These are phyloP conservation scores for Pseudonitzschia delicatissima DNA, from an alignment of 108 stramenopile genomes.

Conservation along the genomic window DNA sequence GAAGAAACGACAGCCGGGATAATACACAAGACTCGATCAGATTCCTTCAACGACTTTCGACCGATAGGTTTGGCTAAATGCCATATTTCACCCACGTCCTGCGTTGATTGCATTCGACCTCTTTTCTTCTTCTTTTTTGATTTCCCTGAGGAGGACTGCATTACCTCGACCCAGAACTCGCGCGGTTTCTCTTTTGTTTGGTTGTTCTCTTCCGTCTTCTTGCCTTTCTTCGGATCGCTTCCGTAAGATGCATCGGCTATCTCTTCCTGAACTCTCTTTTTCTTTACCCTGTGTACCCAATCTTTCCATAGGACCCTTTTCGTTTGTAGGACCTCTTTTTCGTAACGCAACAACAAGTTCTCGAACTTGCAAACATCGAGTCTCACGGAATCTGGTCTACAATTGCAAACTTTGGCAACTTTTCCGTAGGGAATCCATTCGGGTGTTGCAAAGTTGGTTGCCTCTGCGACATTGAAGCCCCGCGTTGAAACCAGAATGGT, in stretches of 20 bases:
- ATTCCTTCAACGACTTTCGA: conserved; percentile 24
- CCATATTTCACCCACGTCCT: conserved; percentile 30
- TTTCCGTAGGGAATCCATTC: conserved; percentile 90
- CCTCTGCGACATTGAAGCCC: conserved; percentile 97
- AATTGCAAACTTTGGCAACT: conserved; percentile 83
- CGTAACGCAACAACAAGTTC: conserved; percentile 60
- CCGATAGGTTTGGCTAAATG: conserved; percentile 40
- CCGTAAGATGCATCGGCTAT: conserved; percentile 8
- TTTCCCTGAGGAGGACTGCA: conserved; percentile 17
- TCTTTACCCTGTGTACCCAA: conserved; percentile 28
- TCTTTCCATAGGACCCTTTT: conserved; percentile 32
- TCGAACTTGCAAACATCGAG: conserved; percentile 88
- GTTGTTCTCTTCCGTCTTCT: conserved; percentile 34
- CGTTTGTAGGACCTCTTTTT: conserved; percentile 49
- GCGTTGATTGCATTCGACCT: conserved; percentile 9
- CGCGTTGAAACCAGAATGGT: conserved; percentile 97
- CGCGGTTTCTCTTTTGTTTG: conserved; percentile 9
- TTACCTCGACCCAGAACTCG: conserved; percentile 49
- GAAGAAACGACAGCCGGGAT: conserved; percentile 24
- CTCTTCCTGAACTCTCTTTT: conserved; percentile 14
- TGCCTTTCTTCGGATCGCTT: conserved; percentile 22
- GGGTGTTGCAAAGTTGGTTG: conserved; percentile 90
- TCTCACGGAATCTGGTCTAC: conserved; percentile 88
- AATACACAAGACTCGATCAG: conserved; percentile 33
- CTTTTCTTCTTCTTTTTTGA: conserved; percentile 15